Percentiles rank a stretch among this genome's conserved stretches.
Evolutionary conservation across 2,329 filamentous ascomycete genomes (phyloP).

Genomic region (Fusarium liriodendri): DNA sequence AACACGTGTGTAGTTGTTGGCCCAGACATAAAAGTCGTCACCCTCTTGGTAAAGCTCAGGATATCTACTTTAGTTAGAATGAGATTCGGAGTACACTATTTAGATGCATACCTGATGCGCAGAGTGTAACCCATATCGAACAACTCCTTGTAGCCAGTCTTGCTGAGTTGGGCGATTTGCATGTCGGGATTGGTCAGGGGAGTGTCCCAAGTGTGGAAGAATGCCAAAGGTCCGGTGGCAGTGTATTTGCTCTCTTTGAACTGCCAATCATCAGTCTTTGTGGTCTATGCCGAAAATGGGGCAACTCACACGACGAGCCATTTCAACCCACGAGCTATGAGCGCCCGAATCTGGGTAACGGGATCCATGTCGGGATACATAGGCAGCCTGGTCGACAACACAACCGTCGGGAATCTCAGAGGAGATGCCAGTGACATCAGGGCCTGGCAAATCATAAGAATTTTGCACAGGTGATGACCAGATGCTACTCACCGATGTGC

Average conservation of each 20-base stretch:
- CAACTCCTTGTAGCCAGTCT: conserved; percentile 72
- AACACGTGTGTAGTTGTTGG: conserved; percentile 73
- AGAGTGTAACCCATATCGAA: conserved; percentile 66
- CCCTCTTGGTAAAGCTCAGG: conserved; percentile 62
- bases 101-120: conserved; percentile 51
- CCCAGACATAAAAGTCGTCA: conserved; percentile 68
- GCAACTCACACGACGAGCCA: conserved; percentile 54
- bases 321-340: conserved; percentile 65
- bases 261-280: conserved; percentile 44
- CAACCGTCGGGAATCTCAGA: conserved; percentile 66
- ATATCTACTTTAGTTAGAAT: conserved; percentile 47
- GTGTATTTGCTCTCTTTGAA: conserved; percentile 66
- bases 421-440: conserved; percentile 67
- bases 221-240: conserved; percentile 63
- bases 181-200: conserved; percentile 64
- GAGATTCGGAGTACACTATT: accelerated
- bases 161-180: conserved; percentile 69
- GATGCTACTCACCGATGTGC: conserved; percentile 55
- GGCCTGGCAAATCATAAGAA: conserved; percentile 25
- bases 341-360: conserved; percentile 71
- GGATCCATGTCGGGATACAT: conserved; percentile 70
- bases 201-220: conserved; percentile 69
- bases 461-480: background rate
- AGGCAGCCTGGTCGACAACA: conserved; percentile 69
- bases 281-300: background rate